phyloP scores from a whole-genome alignment of 1,284 basidiomycete species.

The Cutaneotrichosporon cyanovorans region DNA sequence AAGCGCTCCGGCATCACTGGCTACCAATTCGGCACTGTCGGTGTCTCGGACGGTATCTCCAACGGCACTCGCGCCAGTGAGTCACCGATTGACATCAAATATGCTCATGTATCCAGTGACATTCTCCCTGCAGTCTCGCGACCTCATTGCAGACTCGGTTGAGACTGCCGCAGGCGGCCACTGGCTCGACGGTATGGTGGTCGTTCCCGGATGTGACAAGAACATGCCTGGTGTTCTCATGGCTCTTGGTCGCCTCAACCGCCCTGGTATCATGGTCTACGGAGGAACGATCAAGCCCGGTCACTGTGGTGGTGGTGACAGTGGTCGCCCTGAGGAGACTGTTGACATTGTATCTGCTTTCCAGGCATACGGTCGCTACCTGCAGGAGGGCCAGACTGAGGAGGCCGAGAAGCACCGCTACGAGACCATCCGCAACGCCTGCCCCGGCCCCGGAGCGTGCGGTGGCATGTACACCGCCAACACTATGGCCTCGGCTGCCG shows the following conservation, averaged over 20 bases:
- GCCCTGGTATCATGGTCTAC: constrained; percentile 93
- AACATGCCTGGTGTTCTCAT: constrained; percentile 96
- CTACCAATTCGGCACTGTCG: constrained; percentile 95
- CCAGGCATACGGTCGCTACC: constrained; percentile 87
- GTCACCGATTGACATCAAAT: constrained; percentile 8
- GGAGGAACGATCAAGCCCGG: constrained; percentile 90
- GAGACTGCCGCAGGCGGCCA: constrained; percentile 95
- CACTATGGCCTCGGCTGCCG: constrained; percentile 88
- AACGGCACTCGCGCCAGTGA: constrained; percentile 78
- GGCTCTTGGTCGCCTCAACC: constrained; percentile 84
- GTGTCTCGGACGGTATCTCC: constrained; percentile 95
- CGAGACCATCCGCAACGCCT: constrained; percentile 80
- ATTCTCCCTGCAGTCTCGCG: constrained; percentile 89
- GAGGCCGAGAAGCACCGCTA: constrained; percentile 73
- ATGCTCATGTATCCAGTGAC: constrained; percentile 52
- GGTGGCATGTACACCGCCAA: constrained; percentile 92
- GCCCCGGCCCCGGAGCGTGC: constrained; percentile 91
- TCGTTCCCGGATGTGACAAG: constrained; percentile 93
- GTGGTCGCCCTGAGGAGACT: constrained; percentile 46
- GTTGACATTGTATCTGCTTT: constrained; percentile 93
- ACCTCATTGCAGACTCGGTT: constrained; percentile 93
- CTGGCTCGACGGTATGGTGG: constrained; percentile 97
- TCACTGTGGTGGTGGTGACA: constrained; percentile 58
- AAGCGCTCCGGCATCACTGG: constrained; percentile 68
- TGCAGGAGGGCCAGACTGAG: constrained; percentile 76